Evolutionary conservation across 768 basidiomycete species (phyloP).

Genomic region (Russula olivacea): DNA sequence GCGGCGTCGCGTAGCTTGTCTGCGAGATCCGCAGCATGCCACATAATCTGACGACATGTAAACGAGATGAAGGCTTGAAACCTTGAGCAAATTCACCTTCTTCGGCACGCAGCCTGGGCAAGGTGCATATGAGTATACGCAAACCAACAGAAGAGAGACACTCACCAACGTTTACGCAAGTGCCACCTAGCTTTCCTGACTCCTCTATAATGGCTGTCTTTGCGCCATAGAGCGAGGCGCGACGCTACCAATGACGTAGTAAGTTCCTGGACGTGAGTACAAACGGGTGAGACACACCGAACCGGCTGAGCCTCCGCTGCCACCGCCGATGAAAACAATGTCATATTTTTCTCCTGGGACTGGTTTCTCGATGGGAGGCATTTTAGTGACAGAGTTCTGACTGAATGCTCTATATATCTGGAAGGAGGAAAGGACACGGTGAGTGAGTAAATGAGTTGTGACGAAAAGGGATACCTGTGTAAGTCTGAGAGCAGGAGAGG

Average conservation of each 20-base stretch:
- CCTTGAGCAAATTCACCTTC: constrained; percentile 50
- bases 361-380: constrained; percentile 69
- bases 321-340: constrained; percentile 85
- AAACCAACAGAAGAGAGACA: constrained; percentile 16
- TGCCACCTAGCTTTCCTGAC: constrained; percentile 75
- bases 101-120: constrained; percentile 85
- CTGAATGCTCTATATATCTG: constrained; percentile 47
- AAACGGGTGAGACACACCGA: constrained; percentile 52
- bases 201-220: constrained; percentile 88
- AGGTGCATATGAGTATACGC: not conserved
- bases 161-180: constrained; percentile 96
- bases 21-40: constrained; percentile 88
- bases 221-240: constrained; percentile 87
- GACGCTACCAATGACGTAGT: constrained; percentile 48
- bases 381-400: constrained; percentile 38
- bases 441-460: not conserved
- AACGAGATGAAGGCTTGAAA: not conserved
- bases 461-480: constrained; percentile 10
- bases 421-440: not conserved
- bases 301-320: constrained; percentile 86
- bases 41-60: constrained; percentile 70
- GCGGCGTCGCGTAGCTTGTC: constrained; percentile 78
- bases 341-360: constrained; percentile 62
- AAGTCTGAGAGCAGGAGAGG: constrained; percentile 11
- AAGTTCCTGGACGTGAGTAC: not conserved